Percentiles rank a stretch among this genome's conserved stretches.
These are phyloP conservation scores for Agroathelia rolfsii DNA, from an alignment of 1,284 basidiomycete species.

Conservation along the genomic window DNA sequence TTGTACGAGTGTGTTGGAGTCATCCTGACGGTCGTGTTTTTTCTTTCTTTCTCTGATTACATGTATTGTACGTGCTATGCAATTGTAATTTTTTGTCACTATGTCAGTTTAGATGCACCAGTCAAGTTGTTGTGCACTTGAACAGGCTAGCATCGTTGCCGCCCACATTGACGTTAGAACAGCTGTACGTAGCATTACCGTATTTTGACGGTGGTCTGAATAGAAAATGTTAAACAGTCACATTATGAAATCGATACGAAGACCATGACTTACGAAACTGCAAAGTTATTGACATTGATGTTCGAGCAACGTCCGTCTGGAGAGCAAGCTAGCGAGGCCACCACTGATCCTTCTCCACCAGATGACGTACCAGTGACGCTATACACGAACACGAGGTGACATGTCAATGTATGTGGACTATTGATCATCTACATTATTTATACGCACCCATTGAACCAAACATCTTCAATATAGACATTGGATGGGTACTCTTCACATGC, in stretches of 20 bases:
- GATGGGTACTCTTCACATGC: conserved; percentile 42
- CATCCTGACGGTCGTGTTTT: no score
- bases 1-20: no score
- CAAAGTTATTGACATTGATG: conserved; percentile 38
- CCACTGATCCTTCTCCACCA: conserved; percentile 31
- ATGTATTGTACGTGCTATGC: neutral
- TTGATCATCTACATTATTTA: conserved; percentile 2
- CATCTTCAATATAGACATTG: conserved; percentile 40
- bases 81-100: conserved; percentile 5
- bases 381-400: conserved; percentile 10
- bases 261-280: conserved; percentile 29
- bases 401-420: conserved; percentile 5
- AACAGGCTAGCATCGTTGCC: conserved; percentile 22
- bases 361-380: conserved; percentile 51
- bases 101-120: conserved; percentile 7
- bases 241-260: no score
- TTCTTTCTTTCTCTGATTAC: no score
- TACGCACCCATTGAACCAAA: conserved; percentile 37
- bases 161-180: conserved; percentile 23
- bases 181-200: conserved; percentile 20
- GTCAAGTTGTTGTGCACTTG: conserved; percentile 18
- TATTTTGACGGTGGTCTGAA: conserved; percentile 20
- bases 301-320: conserved; percentile 38
- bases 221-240: no score
- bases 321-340: conserved; percentile 49